phyloP scores from a whole-genome alignment of 352 stramenopile species.

The Peronospora tabacina region DNA sequence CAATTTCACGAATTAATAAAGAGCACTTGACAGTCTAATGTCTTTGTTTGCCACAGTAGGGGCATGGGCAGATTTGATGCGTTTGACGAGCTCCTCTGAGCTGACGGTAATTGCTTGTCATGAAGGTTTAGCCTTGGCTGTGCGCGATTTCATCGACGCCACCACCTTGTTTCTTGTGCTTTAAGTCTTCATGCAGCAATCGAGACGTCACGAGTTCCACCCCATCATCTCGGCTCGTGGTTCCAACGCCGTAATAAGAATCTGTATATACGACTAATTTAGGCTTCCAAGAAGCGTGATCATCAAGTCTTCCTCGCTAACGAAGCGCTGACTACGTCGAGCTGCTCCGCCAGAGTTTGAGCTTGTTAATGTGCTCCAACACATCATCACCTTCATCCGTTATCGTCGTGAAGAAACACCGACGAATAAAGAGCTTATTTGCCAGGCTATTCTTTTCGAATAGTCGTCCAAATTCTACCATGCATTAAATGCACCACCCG shows the following conservation, averaged over 20 bases:
- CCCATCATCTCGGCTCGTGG: not conserved
- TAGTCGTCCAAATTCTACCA: not conserved
- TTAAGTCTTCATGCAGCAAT: not conserved
- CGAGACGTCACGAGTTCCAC: slow-evolving; percentile 1
- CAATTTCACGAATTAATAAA: too few species aligned
- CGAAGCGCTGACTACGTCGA: not conserved
- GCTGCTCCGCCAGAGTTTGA: not conserved
- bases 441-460: not conserved
- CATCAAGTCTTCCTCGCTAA: not conserved
- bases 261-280: not conserved
- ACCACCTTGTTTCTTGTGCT: not conserved
- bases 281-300: slow-evolving; percentile 3
- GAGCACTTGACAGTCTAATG: too few species aligned
- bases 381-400: slow-evolving; percentile 1
- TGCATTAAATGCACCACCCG: too few species aligned
- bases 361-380: not conserved
- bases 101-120: too few species aligned
- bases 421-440: not conserved
- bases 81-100: too few species aligned
- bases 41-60: too few species aligned
- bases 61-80: too few species aligned
- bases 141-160: too few species aligned
- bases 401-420: not conserved
- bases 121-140: too few species aligned
- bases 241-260: not conserved